Percentiles rank a stretch among this genome's conserved stretches.
Conservation (phyloP, 2,329 filamentous ascomycete genomes). For the Botrytis fabae region DNA sequence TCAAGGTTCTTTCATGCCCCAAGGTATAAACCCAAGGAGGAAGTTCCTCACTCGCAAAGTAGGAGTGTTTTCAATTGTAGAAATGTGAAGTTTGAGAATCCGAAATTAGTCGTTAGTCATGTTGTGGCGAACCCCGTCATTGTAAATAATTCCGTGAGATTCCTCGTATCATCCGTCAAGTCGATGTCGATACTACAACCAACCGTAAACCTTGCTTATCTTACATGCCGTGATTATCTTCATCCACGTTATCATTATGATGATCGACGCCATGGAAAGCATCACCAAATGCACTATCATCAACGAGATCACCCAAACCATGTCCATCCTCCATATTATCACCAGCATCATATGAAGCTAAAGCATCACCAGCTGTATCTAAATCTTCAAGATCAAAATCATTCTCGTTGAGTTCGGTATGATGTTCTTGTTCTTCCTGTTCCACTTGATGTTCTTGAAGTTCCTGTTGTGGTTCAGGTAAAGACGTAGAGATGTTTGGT, state of each 20-base stretch:
- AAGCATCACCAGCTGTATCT: conserved; percentile 70
- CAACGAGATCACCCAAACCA: conserved; percentile 61
- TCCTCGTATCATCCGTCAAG: not conserved
- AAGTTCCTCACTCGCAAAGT: conserved; percentile 18
- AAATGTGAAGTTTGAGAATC: not conserved
- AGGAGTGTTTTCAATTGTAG: conserved; percentile 14
- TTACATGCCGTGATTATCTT: conserved; percentile 27
- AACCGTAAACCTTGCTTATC: not conserved
- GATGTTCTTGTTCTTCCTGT: conserved; percentile 35
- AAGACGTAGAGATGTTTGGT: conserved; percentile 6
- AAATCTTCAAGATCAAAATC: conserved; percentile 67
- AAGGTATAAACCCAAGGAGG: conserved; percentile 7
- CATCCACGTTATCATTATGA: conserved; percentile 29
- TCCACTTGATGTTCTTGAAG: conserved; percentile 6
- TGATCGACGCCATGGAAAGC: conserved; percentile 67
- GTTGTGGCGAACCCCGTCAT: not conserved
- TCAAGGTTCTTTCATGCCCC: conserved; percentile 20
- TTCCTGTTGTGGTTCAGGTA: conserved; percentile 19
- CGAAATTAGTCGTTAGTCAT: not conserved
- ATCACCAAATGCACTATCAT: conserved; percentile 81
- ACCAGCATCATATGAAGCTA: conserved; percentile 63
- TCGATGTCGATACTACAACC: not conserved
- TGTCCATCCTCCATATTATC: conserved; percentile 49
- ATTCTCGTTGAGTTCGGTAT: conserved; percentile 47
- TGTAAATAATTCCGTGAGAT: not conserved